These are phyloP conservation scores for Colletotrichum sp. DNA, from an alignment of 2,329 filamentous ascomycete species.

Conservation along the genomic window DNA sequence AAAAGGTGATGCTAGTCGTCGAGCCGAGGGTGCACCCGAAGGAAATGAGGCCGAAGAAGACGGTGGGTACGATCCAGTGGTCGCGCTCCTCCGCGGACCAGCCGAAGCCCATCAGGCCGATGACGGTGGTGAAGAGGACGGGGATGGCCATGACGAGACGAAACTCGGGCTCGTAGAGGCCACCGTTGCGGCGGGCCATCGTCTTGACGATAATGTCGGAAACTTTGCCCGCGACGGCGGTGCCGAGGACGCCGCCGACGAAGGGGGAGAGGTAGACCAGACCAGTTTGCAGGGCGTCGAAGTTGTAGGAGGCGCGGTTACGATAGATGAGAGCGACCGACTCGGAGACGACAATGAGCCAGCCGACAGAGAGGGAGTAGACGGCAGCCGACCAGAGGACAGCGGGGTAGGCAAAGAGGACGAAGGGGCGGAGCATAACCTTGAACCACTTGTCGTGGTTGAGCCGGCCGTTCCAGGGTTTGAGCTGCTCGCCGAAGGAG, in stretches of 20 bases:
- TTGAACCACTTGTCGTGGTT: conserved; percentile 79
- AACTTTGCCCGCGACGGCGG: conserved; percentile 85
- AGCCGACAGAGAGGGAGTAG: conserved; percentile 88
- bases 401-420: conserved; percentile 85
- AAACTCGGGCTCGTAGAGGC: conserved; percentile 94
- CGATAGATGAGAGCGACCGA: conserved; percentile 83
- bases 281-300: conserved; percentile 79
- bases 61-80: conserved; percentile 87
- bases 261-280: conserved; percentile 92
- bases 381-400: conserved; percentile 88
- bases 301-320: conserved; percentile 73
- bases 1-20: conserved; percentile 92
- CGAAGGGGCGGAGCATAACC: conserved; percentile 79
- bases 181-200: conserved; percentile 87
- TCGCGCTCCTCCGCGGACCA: conserved; percentile 82
- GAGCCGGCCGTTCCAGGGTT: conserved; percentile 79
- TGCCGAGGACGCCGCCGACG: conserved; percentile 86
- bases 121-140: conserved; percentile 76
- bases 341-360: conserved; percentile 95
- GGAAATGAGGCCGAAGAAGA: conserved; percentile 91
- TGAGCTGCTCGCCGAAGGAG: conserved; percentile 77
- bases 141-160: conserved; percentile 87
- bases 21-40: conserved; percentile 91
- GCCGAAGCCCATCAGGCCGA: conserved; percentile 95
- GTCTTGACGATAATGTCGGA: conserved; percentile 84